A percentile compares a stretch with the other conserved stretches of the same genome.
Evolutionary conservation across 345 rosid species (phyloP).

Genomic region (Rhizophora apiculata): DNA sequence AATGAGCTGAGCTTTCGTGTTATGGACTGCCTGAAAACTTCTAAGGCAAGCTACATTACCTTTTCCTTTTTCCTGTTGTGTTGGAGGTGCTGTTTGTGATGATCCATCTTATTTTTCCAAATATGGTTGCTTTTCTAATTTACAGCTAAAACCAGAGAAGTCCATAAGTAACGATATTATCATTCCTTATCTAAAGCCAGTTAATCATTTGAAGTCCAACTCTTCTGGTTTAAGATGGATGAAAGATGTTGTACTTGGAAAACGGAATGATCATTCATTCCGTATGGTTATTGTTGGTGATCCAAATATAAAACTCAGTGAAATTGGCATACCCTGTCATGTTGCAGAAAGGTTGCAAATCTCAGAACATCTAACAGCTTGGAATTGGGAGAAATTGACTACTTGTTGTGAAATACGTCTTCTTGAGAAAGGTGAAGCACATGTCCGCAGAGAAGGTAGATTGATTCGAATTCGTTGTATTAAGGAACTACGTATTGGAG

Average conservation of each 20-base stretch:
- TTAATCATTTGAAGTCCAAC: constrained; percentile 39
- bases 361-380: constrained; percentile 62
- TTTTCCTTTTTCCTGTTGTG: neutral
- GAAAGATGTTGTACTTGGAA: constrained; percentile 88
- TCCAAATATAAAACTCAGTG: constrained; percentile 61
- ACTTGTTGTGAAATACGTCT: constrained; percentile 44
- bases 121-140: constrained; percentile 13
- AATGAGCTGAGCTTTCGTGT: constrained; percentile 72
- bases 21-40: constrained; percentile 66
- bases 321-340: constrained; percentile 79
- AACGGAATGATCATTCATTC: constrained; percentile 75
- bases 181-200: constrained; percentile 36
- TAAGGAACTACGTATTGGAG: constrained; percentile 59
- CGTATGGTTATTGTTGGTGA: constrained; percentile 91
- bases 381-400: constrained; percentile 61
- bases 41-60: constrained; percentile 53
- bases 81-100: neutral
- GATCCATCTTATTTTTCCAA: constrained; percentile 5
- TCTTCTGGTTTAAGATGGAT: constrained; percentile 81
- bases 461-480: constrained; percentile 42
- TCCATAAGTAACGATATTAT: constrained; percentile 42
- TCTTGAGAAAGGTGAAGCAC: constrained; percentile 55
- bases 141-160: constrained; percentile 66
- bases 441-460: constrained; percentile 58
- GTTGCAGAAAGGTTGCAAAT: constrained; percentile 74